These are phyloP conservation scores for Ophiostoma ulmi DNA, from an alignment of 2,329 filamentous ascomycete species.

Conservation along the genomic window DNA sequence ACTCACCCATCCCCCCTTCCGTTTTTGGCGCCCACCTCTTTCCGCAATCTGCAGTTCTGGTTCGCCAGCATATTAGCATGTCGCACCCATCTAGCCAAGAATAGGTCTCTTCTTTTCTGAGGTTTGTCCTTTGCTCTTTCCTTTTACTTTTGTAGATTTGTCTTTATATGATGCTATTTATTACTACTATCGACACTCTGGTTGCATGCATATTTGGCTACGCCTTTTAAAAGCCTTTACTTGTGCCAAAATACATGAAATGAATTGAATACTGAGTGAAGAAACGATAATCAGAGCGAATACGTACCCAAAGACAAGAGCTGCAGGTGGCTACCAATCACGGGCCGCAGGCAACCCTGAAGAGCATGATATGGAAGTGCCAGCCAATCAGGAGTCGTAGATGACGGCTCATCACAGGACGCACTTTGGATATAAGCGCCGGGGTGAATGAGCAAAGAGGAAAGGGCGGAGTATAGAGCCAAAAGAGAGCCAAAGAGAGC, in stretches of 20 bases:
- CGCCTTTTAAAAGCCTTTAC: too few species aligned
- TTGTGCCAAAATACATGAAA: background rate
- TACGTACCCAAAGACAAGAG: background rate
- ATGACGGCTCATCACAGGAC: conserved; percentile 22
- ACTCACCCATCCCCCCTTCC: background rate
- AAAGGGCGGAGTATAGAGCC: too few species aligned
- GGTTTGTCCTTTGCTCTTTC: background rate
- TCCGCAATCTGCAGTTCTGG: conserved; percentile 6
- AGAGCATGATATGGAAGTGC: conserved; percentile 16
- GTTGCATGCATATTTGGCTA: too few species aligned
- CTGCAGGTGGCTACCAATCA: conserved; percentile 17
- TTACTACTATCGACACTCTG: too few species aligned
- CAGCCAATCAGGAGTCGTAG: conserved; percentile 22
- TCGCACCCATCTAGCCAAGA: background rate
- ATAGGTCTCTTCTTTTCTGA: background rate
- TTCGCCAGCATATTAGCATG: background rate
- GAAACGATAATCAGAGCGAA: background rate
- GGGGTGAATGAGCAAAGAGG: background rate
- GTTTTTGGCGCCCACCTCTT: conserved; percentile 18
- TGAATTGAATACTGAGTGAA: background rate
- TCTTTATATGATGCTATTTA: too few species aligned
- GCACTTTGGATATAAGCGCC: conserved; percentile 12
- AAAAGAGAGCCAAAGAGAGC: background rate
- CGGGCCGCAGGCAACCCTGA: background rate
- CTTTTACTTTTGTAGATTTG: background rate